Evolutionary conservation across 148 eudicot species (phyloP).

Genomic region (Nyssa sinensis): DNA sequence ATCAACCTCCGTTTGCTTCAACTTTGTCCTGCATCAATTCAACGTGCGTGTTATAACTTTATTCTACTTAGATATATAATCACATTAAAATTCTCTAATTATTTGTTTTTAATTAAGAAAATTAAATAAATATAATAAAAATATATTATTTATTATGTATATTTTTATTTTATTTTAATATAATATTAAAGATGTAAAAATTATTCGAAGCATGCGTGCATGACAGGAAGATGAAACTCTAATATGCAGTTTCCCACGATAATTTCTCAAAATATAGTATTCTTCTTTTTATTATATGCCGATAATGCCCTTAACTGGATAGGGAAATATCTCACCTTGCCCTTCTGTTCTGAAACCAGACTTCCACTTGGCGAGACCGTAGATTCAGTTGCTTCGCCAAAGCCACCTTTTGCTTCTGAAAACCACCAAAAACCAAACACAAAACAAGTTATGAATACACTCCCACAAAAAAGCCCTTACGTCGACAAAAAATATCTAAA

Average conservation of each 20-base stretch:
- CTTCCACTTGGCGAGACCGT: constrained; percentile 78
- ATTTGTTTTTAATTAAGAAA: too few relatives aligned
- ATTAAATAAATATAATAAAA: too few relatives aligned
- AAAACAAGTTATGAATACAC: too few relatives aligned
- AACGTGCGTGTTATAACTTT: too few relatives aligned
- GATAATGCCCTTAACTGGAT: constrained; percentile 4
- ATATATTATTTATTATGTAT: too few relatives aligned
- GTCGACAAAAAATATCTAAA: not conserved
- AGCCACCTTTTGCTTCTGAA: constrained; percentile 62
- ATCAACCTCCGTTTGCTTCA: constrained; percentile 56
- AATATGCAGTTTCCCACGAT: too few relatives aligned
- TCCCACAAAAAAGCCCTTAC: constrained; percentile 1
- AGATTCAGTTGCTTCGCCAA: constrained; percentile 64
- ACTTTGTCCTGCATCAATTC: constrained; percentile 42
- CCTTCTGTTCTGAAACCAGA: constrained; percentile 87
- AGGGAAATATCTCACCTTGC: constrained; percentile 49
- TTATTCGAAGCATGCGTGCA: too few relatives aligned
- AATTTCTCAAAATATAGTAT: not conserved
- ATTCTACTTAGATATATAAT: too few relatives aligned
- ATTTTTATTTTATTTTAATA: too few relatives aligned
- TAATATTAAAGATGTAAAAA: too few relatives aligned
- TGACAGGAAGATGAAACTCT: too few relatives aligned
- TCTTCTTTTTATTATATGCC: not conserved
- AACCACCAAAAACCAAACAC: constrained; percentile 1
- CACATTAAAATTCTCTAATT: too few relatives aligned